phyloP scores from a whole-genome alignment of 805 yeast genomes.

The Candida fluviatilis region DNA sequence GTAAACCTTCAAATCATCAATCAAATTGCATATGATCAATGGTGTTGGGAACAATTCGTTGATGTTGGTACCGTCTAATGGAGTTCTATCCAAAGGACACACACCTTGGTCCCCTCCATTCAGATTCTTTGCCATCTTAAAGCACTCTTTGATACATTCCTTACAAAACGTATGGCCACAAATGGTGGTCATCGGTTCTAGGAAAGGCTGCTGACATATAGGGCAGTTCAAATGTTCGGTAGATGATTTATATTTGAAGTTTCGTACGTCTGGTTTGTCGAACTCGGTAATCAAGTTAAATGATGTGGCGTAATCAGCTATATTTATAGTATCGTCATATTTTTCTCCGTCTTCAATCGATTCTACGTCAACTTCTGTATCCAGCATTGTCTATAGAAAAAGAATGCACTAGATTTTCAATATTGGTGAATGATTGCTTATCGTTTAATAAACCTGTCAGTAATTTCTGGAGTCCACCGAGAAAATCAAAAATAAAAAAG shows the following conservation, averaged over 20 bases:
- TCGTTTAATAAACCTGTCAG: no score
- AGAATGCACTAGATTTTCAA: no score
- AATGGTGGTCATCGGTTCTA: conserved; percentile 55
- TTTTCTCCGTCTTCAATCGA: not conserved
- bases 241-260: conserved; percentile 22
- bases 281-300: conserved; percentile 6
- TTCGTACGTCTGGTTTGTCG: conserved; percentile 25
- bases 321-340: conserved; percentile 2
- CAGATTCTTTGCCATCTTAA: conserved; percentile 30
- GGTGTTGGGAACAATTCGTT: conserved; percentile 47
- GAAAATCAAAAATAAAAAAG: conserved; percentile 25
- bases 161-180: conserved; percentile 71
- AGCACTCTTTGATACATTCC: conserved; percentile 46
- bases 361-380: not conserved
- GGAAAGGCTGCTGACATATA: conserved; percentile 63
- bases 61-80: conserved; percentile 29
- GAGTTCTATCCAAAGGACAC: conserved; percentile 63
- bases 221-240: conserved; percentile 47
- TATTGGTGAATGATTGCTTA: no score
- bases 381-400: not conserved
- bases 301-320: conserved; percentile 2
- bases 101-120: not conserved
- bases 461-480: no score
- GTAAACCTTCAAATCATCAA: conserved; percentile 55
- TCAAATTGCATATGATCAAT: conserved; percentile 51